Base-by-base conservation (phyloP, 129 eudicot genomes). In the Flaveria linearis region DNA sequence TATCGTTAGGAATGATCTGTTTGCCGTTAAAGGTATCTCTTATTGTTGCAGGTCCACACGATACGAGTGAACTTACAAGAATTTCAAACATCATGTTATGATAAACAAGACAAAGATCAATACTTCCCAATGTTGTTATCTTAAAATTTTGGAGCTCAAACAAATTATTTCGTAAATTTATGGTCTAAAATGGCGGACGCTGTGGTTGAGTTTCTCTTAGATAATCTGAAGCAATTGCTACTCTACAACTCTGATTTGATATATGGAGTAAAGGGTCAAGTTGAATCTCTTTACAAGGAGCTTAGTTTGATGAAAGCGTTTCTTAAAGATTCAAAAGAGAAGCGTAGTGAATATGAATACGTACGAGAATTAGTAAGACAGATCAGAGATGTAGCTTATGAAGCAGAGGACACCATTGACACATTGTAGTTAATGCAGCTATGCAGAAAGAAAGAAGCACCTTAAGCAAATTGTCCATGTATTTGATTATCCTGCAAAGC, bases 321-420 rank as follows among this genome's bases (percentile, higher is more conserved):
- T 67, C 82, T 88, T 15, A 85, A 80, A 76, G 93, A 88, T 80
- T 81, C 88, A 0, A 78, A 78, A 76, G 89, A 85, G 78, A 88
- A 85, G 73, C 83, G 87, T 11, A 78, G 74, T 43, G 86, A 88
- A 71, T 83, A 80, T 55, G 85, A 87, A 80, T 73, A 69, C 2
- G 87, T 84, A 15, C 58, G 86, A 33, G 91, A 84, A 26, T 52
- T 87, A 9, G 91, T 87, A 18, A 77, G 88, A 45, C 88, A 84
- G 53, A 84, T 87, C 26, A 80, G 86, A 65, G 85, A 82, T 25
- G 87, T 87, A 16, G 82, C 87, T 25, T 87, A 79, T 57, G 87
- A 87, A 80, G 88, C 88, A 36, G 88, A 84, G 42, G 91, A 87
- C 71, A 76, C 77, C 22, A 87, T 87, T n/a, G 91, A 84, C 68